Base-by-base conservation (phyloP, 2,329 filamentous ascomycete genomes). In the Epichloe hybrida region DNA sequence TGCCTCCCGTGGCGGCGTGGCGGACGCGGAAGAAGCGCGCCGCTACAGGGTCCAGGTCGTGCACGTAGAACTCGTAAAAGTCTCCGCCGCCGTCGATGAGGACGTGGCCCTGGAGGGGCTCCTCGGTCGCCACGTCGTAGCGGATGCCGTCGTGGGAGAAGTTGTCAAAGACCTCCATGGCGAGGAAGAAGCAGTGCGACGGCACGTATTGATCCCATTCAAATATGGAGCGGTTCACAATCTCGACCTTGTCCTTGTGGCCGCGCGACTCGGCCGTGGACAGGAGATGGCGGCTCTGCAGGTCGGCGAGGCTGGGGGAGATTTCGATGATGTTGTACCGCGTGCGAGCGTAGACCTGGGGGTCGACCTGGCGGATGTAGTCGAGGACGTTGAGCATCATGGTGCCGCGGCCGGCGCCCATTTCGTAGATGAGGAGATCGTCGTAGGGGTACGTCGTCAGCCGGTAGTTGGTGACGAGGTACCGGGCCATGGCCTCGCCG, bases 361-460 rank as follows among this genome's bases (percentile, higher is more conserved):
- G 88, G 60, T 97, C 87, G 43, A 83, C 77, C 57, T 87, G 84
- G 55, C 90, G 86, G 65, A 98, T 95, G 67, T 94, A 95, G 73
- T 98, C 91, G 54, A 98, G 77, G 52, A 98, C 90, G 67, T 98
- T 98, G 64, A 93, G 77, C 93, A 98, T 98, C 64, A 98, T 79
- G 0, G 94, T 98, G 55, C 93, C 93, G 61, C 95, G 91, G 60
- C 93, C 93, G 39, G 93, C 93, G 49, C 93, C 93, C 86, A 98
- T 95, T 67, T 98, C 93, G 76, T 96, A 98, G 66, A 98, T 94
- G 60, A 95, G 87, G 49, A 98, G 79, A 68, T 98, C 93, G 68
- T 96, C 84, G 72, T 97, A 96, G 2, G 93, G 93, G 65, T 93
- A 97, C 51, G 88, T 80, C 43, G 87, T 88, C 64, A 96, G 80